Evolutionary conservation across 257 asterid species (phyloP), one percentile per base, ranked within the genome.

Genomic region (Gentiana dahurica): DNA sequence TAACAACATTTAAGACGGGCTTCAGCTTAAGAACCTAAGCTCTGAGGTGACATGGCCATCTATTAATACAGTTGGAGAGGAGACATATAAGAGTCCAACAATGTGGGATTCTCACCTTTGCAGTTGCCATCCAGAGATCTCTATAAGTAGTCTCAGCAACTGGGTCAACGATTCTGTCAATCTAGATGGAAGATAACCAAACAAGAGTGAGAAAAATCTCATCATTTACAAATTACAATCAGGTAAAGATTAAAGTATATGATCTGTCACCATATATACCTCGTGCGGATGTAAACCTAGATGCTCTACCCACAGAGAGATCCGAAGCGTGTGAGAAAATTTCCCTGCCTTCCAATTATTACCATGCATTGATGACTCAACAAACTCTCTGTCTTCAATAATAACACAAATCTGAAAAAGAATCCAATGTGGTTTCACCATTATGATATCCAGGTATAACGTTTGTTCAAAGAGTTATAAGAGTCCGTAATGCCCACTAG

Each of bases 291-390:
- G 34, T 39, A 91, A 70, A 65, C 96, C 96, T 43, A 91, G 92
- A 69, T 91, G 98, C 77, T 91, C 98, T 2, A 89, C 79, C 98
- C 98, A 91, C 75, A 91, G 68, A 44, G 87, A 82, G 57, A 82
- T 71, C 71, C 98, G 72, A 58, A 91, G 96, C 50, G 73, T 79
- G 60, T 59, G 73, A 66, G 96, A 53, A 63, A 85, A 91, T 63
- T 79, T 81, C 64, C 98, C 98, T 48, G 98, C 96, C 71, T 75
- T 83, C 98, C 98, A 87, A 37, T 81, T 73, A 62, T 76, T 68
- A 51, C 91, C 89, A 55, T 79, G 76, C 98, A 91, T 85, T 39
- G 66, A 71, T 44, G 98, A 84, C 57, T 81, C 96, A 9, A 79
- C 78, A 61, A 87, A 85, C 49, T 77, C 86, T 74, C 78, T 87